Conservation (phyloP, 1,284 basidiomycete genomes). For the Cystobasidium pallidum region DNA sequence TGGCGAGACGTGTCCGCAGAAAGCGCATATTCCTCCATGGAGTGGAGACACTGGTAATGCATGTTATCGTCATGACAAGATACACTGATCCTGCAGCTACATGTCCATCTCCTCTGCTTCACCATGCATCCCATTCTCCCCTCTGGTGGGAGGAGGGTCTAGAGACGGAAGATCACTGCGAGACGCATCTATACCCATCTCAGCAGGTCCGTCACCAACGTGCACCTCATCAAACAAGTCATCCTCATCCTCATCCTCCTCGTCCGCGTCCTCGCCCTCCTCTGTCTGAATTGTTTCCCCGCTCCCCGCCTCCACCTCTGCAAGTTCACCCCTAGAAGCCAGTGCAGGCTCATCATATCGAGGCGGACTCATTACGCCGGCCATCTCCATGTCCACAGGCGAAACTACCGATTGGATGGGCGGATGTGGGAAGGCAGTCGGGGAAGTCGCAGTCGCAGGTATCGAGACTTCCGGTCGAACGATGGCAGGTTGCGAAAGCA, state of each 20-base stretch:
- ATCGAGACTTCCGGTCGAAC: not conserved
- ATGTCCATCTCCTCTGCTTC: slow-evolving; percentile 14
- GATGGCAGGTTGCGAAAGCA: slow-evolving; percentile 1
- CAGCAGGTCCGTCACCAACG: not conserved
- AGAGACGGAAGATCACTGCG: no score
- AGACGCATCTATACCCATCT: no score
- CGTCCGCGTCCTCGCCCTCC: not conserved
- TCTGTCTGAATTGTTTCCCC: no score
- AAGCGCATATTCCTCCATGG: not conserved
- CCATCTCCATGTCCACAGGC: not conserved
- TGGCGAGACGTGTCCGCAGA: not conserved
- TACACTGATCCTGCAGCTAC: not conserved
- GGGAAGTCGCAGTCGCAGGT: not conserved
- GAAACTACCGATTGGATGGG: not conserved
- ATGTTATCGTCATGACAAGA: no score
- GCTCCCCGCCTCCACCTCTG: not conserved
- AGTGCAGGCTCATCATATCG: not conserved
- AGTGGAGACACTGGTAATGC: no score
- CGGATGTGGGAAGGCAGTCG: no score
- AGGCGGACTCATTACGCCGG: no score
- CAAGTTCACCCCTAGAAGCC: not conserved
- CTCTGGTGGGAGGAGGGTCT: not conserved
- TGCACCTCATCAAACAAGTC: slow-evolving; percentile 27
- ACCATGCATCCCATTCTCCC: not conserved
- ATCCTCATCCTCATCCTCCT: slow-evolving; percentile 7